phyloP scores from a whole-genome alignment of 2,329 filamentous ascomycete species.

The Xylariales sp. region DNA sequence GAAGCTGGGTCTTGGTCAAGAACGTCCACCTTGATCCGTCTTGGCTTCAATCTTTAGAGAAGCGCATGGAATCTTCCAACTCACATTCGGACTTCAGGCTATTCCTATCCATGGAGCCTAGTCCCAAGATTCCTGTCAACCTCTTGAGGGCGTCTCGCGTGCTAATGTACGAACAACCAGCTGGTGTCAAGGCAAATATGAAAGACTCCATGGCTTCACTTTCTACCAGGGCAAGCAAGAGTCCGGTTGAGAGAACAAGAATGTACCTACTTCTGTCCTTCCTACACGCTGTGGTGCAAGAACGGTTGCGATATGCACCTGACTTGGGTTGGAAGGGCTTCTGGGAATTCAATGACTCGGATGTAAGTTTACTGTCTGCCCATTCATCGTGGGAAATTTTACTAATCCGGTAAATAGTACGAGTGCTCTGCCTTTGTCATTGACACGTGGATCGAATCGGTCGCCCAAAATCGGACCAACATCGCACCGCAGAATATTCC shows the following conservation, averaged over 20 bases:
- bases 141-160: constrained; percentile 88
- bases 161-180: constrained; percentile 96
- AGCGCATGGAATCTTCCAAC: constrained; percentile 91
- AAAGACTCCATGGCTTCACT: constrained; percentile 90
- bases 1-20: constrained; percentile 96
- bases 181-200: constrained; percentile 96
- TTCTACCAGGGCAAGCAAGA: constrained; percentile 68
- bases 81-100: constrained; percentile 89
- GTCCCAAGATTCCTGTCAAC: constrained; percentile 94
- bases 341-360: constrained; percentile 99
- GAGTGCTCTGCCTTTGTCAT: constrained; percentile 96
- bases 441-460: constrained; percentile 85
- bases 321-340: constrained; percentile 96
- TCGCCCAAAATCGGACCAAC: constrained; percentile 82
- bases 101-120: constrained; percentile 97
- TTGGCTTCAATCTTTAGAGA: constrained; percentile 96
- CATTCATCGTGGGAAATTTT: neutral
- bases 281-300: constrained; percentile 92
- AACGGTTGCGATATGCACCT: constrained; percentile 89
- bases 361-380: constrained; percentile 60
- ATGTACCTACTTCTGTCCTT: constrained; percentile 90
- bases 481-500: constrained; percentile 90
- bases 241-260: constrained; percentile 84
- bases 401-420: constrained; percentile 54
- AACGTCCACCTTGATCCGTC: constrained; percentile 95